Conservation (phyloP, 768 basidiomycete species). For the Mycena polygramma region DNA sequence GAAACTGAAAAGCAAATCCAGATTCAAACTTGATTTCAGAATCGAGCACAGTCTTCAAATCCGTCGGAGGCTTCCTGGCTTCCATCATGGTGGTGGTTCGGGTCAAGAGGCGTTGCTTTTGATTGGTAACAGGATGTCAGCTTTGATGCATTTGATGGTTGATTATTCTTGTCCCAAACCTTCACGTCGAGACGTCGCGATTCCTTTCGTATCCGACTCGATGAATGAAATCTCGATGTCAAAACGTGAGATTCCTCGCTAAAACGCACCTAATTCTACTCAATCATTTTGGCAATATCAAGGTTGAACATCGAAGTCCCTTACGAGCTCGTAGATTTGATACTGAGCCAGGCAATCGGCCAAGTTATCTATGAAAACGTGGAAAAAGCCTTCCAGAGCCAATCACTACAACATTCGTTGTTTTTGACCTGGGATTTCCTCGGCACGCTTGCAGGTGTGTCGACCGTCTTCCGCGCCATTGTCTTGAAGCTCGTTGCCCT, state of each 20-base stretch:
- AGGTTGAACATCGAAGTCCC: neutral
- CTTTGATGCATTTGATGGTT: too few species aligned
- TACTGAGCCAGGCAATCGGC: constrained; percentile 18
- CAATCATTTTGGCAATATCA: neutral
- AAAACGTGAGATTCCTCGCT: neutral
- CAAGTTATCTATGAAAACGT: constrained; percentile 15
- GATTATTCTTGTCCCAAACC: too few species aligned
- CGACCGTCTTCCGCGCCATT: constrained; percentile 17
- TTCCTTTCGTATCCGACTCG: neutral
- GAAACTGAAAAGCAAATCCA: constrained; percentile 1
- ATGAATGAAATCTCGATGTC: constrained; percentile 1
- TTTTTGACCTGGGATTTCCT: constrained; percentile 1
- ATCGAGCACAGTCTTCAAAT: constrained; percentile 69
- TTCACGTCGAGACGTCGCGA: too few species aligned
- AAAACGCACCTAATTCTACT: neutral
- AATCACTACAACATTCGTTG: neutral
- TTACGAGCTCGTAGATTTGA: constrained; percentile 16
- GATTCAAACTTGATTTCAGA: constrained; percentile 70
- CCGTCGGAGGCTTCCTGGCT: constrained; percentile 53
- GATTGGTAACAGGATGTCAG: neutral
- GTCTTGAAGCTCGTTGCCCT: constrained; percentile 20
- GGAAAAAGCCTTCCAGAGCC: neutral
- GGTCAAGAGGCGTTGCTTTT: neutral
- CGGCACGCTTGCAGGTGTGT: constrained; percentile 30
- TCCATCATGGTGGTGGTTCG: constrained; percentile 24